Conservation (phyloP, 1,284 basidiomycete species). For the Farysia itapuensis region DNA sequence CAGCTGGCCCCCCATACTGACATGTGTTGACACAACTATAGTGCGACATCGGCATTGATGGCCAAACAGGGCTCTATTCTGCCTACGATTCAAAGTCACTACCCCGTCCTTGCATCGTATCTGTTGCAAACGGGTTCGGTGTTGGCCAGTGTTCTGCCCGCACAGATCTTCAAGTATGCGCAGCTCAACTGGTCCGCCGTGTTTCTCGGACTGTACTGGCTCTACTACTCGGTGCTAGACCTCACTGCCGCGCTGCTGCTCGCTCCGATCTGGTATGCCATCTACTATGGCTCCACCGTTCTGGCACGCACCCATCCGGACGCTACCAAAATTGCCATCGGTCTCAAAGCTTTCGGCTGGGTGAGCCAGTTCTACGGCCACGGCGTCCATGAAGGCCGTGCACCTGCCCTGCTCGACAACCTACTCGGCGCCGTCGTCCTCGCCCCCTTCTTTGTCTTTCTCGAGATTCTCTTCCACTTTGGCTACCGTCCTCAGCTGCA, state of each 20-base stretch:
- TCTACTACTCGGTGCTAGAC: slow-evolving; percentile 48
- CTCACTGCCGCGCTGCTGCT: slow-evolving; percentile 29
- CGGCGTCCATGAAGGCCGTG: slow-evolving; percentile 48
- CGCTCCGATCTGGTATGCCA: slow-evolving; percentile 37
- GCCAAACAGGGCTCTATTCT: slow-evolving; percentile 33
- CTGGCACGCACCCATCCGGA: slow-evolving; percentile 20
- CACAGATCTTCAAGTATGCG: slow-evolving; percentile 14
- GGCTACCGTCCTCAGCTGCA: slow-evolving; percentile 50
- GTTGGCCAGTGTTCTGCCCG: slow-evolving; percentile 12
- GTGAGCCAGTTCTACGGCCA: slow-evolving; percentile 52
- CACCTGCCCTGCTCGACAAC: slow-evolving; percentile 50
- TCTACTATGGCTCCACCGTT: slow-evolving; percentile 19
- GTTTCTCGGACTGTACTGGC: slow-evolving; percentile 40
- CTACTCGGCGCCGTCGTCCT: slow-evolving; percentile 47
- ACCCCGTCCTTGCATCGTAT: slow-evolving; percentile 17
- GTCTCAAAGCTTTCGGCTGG: slow-evolving; percentile 38
- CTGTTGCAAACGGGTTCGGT: slow-evolving; percentile 22
- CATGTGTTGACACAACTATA: too few relatives aligned
- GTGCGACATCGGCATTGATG: slow-evolving; percentile 14
- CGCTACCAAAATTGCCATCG: slow-evolving; percentile 19
- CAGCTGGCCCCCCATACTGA: too few relatives aligned
- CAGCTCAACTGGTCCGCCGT: slow-evolving; percentile 25
- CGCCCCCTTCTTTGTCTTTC: slow-evolving; percentile 51
- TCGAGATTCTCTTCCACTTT: slow-evolving; percentile 49
- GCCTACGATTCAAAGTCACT: slow-evolving; percentile 20